Conservation (phyloP, 2,329 filamentous ascomycete species). For the Emydomyces testavorans region DNA sequence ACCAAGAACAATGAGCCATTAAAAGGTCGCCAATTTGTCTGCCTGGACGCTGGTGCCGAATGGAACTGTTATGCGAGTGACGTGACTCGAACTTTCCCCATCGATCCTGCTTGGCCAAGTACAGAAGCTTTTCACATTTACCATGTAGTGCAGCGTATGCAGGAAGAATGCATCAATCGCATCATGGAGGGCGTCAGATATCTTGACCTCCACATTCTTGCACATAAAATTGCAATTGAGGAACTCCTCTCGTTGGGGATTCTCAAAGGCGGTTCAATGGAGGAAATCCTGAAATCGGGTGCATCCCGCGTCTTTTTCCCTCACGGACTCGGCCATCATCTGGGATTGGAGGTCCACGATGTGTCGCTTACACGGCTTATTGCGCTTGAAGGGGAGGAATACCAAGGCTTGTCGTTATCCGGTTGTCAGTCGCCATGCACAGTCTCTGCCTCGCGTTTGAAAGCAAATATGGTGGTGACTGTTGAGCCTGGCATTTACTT, state of each 20-base stretch:
- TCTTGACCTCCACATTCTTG: slow-evolving; percentile 69
- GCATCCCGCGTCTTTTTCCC: slow-evolving; percentile 33
- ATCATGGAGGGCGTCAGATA: slow-evolving; percentile 65
- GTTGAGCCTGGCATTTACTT: slow-evolving; percentile 44
- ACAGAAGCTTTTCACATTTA: slow-evolving; percentile 64
- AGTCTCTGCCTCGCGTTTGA: slow-evolving; percentile 29
- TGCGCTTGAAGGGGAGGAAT: slow-evolving; percentile 40
- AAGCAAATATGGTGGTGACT: slow-evolving; percentile 46
- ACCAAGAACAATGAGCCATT: slow-evolving; percentile 64
- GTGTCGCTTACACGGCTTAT: slow-evolving; percentile 29
- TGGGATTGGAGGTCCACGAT: slow-evolving; percentile 37
- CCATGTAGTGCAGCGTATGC: slow-evolving; percentile 76
- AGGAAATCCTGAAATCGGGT: slow-evolving; percentile 35
- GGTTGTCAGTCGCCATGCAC: slow-evolving; percentile 24
- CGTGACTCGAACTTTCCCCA: slow-evolving; percentile 77
- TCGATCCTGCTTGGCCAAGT: slow-evolving; percentile 51
- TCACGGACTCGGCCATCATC: slow-evolving; percentile 49
- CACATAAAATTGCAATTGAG: slow-evolving; percentile 70
- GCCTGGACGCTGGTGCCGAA: slow-evolving; percentile 74
- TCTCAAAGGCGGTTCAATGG: slow-evolving; percentile 50
- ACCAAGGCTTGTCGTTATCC: slow-evolving; percentile 52
- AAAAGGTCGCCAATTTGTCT: slow-evolving; percentile 60
- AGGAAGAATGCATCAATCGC: slow-evolving; percentile 60
- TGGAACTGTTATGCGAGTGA: slow-evolving; percentile 61
- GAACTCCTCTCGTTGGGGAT: slow-evolving; percentile 68